These are phyloP conservation scores for Asterophora lycoperdoides DNA, from an alignment of 768 basidiomycete species.

Conservation along the genomic window DNA sequence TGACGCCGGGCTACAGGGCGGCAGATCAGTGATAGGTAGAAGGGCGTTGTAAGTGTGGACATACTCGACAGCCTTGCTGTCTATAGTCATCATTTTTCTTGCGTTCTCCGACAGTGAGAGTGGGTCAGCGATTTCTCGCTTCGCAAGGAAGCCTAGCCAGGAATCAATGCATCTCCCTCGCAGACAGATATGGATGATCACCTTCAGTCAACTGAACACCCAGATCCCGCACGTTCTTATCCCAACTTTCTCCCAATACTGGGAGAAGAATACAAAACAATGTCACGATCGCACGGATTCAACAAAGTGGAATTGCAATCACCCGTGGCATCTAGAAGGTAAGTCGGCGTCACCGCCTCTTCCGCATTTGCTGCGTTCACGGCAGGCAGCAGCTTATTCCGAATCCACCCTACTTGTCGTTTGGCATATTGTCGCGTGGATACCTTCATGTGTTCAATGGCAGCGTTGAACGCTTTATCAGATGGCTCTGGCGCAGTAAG, in stretches of 20 bases:
- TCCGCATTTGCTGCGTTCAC: constrained; percentile 45
- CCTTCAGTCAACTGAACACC: constrained; percentile 50
- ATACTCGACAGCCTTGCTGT: constrained; percentile 44
- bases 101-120: constrained; percentile 51
- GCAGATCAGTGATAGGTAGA: constrained; percentile 6
- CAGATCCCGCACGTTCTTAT: constrained; percentile 44
- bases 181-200: constrained; percentile 18
- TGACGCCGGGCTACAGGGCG: constrained; percentile 46
- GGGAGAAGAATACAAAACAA: neutral
- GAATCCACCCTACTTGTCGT: constrained; percentile 88
- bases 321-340: constrained; percentile 72
- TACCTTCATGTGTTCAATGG: constrained; percentile 76
- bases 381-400: constrained; percentile 82
- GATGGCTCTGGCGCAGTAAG: constrained; percentile 41
- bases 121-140: constrained; percentile 51
- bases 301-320: constrained; percentile 11
- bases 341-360: constrained; percentile 30
- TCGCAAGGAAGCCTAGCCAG: constrained; percentile 51
- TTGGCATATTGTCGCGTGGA: constrained; percentile 91
- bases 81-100: constrained; percentile 43
- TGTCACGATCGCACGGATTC: neutral
- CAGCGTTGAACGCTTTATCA: constrained; percentile 43
- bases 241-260: constrained; percentile 60
- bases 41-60: constrained; percentile 13
- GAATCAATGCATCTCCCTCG: neutral